These are phyloP conservation scores for Populus hybrid DNA, from an alignment of 441 rosid species.

Conservation along the genomic window DNA sequence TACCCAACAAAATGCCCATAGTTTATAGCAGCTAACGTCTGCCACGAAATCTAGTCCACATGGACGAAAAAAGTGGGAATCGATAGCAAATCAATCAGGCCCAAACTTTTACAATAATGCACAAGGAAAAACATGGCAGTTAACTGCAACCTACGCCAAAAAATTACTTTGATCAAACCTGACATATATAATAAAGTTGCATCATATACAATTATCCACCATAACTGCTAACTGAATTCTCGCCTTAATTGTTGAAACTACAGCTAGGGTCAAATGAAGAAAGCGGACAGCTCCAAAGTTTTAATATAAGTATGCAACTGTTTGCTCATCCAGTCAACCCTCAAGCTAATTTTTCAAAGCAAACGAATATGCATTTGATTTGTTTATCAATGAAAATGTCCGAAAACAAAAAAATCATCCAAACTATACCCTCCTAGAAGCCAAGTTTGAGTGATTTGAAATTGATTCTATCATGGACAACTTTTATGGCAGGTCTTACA, in stretches of 20 bases:
- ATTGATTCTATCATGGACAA: background rate
- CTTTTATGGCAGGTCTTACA: background rate
- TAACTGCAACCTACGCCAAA: background rate
- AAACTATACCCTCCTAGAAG: background rate
- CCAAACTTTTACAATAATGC: background rate
- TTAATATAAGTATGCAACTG: background rate
- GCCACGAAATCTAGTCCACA: background rate
- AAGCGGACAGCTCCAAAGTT: background rate
- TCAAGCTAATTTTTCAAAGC: background rate
- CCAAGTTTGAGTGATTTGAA: background rate
- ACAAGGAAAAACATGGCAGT: background rate
- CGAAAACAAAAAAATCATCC: background rate
- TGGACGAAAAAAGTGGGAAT: background rate
- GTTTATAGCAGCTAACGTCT: background rate
- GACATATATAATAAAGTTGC: background rate
- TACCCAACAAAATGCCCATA: background rate
- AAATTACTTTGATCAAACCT: background rate
- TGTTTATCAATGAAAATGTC: background rate
- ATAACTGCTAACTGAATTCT: background rate
- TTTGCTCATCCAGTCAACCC: background rate
- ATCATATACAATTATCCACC: background rate
- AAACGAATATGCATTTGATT: background rate
- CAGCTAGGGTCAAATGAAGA: background rate
- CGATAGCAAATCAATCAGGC: background rate
- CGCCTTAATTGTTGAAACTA: background rate